Conservation (phyloP, 1,139 yeast genomes). For the Geotrichum reessii region DNA sequence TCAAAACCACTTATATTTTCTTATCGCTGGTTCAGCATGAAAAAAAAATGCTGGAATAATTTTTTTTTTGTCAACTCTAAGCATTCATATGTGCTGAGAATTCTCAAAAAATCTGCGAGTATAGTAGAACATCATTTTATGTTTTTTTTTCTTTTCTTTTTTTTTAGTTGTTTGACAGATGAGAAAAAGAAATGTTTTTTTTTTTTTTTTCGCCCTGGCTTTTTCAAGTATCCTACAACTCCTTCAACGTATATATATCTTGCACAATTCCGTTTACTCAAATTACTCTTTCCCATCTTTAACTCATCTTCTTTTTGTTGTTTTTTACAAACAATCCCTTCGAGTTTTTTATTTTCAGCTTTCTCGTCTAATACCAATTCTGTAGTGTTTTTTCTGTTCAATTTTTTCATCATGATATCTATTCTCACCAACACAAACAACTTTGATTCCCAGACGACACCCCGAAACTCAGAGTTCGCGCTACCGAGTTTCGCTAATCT, state of each 20-base stretch:
- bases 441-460: background rate
- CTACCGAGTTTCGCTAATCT: slow-evolving; percentile 6
- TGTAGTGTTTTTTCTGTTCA: background rate
- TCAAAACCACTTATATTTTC: background rate
- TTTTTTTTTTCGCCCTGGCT: background rate
- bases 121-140: background rate
- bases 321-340: background rate
- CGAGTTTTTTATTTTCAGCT: background rate
- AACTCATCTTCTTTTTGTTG: background rate
- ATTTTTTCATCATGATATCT: background rate
- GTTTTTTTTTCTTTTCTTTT: background rate
- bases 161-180: background rate
- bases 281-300: background rate
- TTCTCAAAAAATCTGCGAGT: background rate
- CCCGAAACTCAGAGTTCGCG: slow-evolving; percentile 6
- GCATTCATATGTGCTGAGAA: background rate
- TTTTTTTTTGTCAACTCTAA: background rate
- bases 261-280: background rate
- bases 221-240: background rate
- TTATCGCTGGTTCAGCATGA: background rate
- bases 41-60: background rate
- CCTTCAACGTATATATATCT: background rate
- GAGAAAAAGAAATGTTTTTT: background rate
- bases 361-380: background rate
- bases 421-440: background rate